These are phyloP conservation scores for Coniochaeta sp. DNA, from an alignment of 2,329 filamentous ascomycete species.

Conservation along the genomic window DNA sequence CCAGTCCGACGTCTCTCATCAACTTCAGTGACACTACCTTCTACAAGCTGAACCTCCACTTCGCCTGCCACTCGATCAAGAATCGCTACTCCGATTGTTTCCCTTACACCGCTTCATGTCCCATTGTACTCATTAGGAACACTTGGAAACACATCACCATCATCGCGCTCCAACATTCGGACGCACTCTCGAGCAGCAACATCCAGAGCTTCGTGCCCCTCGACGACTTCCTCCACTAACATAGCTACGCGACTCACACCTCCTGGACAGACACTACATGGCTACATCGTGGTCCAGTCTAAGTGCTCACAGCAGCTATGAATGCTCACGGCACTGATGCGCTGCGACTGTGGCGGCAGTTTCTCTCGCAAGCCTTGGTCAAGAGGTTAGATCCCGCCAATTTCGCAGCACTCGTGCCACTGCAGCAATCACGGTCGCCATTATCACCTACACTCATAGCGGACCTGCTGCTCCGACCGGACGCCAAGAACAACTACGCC, in stretches of 20 bases:
- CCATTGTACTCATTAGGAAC: neutral
- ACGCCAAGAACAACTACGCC: slow-evolving; percentile 34
- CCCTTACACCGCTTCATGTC: neutral
- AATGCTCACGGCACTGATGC: slow-evolving; percentile 8
- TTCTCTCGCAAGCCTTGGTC: slow-evolving; percentile 41
- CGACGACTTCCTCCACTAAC: neutral
- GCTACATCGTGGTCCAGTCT: neutral
- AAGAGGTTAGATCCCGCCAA: slow-evolving; percentile 42
- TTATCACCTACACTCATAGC: slow-evolving; percentile 44
- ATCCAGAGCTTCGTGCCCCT: neutral
- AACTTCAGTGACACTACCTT: neutral
- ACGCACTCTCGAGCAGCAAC: neutral
- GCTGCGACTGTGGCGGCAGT: slow-evolving; percentile 38
- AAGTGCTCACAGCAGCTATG: neutral
- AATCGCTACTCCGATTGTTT: too few species aligned
- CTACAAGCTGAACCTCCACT: too few species aligned
- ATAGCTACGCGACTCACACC: neutral
- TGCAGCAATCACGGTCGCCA: slow-evolving; percentile 43
- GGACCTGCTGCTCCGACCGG: slow-evolving; percentile 51
- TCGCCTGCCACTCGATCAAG: too few species aligned
- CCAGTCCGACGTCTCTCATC: neutral
- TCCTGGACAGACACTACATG: neutral
- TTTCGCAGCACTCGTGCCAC: slow-evolving; percentile 43
- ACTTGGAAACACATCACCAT: neutral
- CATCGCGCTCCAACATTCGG: neutral